A percentile compares a stretch with the other conserved stretches of the same genome.
These are phyloP conservation scores for Diaporthe capsici DNA, from an alignment of 2,329 filamentous ascomycete genomes.

Conservation along the genomic window DNA sequence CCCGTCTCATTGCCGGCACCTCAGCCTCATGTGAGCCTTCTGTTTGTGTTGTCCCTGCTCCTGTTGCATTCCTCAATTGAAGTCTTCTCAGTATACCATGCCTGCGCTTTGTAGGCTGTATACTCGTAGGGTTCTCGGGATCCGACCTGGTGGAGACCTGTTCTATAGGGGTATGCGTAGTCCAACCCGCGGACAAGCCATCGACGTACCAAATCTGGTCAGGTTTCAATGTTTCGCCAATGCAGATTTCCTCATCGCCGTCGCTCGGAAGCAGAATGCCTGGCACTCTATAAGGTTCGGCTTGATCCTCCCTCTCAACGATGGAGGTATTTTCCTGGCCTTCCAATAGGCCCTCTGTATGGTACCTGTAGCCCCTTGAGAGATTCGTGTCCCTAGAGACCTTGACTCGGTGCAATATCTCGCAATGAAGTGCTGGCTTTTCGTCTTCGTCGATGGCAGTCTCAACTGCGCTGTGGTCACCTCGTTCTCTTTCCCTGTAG, in stretches of 20 bases:
- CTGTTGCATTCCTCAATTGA: not conserved
- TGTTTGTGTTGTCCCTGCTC: not conserved
- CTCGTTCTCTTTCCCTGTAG: not conserved
- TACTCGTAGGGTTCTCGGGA: not conserved
- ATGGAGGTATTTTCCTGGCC: not conserved
- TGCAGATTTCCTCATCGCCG: not conserved
- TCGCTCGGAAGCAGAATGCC: not conserved
- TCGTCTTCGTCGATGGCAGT: not conserved
- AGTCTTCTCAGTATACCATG: not conserved
- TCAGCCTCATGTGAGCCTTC: not conserved
- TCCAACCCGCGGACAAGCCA: not conserved
- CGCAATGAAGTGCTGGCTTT: not conserved
- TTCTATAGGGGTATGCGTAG: not conserved
- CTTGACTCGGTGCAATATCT: not conserved
- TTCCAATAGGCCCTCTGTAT: not conserved
- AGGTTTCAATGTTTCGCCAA: not conserved
- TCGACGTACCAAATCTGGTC: constrained; percentile 10
- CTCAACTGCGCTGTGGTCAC: not conserved
- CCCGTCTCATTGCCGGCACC: not conserved
- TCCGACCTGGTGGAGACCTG: not conserved
- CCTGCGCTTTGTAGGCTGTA: not conserved
- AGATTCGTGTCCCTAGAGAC: not conserved
- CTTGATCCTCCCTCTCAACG: not conserved
- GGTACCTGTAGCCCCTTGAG: not conserved
- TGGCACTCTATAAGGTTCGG: not conserved